Evolutionary conservation across 306 rosid species (phyloP), one percentile per base, ranked within the genome.

Genomic region (Rosa lucieae): DNA sequence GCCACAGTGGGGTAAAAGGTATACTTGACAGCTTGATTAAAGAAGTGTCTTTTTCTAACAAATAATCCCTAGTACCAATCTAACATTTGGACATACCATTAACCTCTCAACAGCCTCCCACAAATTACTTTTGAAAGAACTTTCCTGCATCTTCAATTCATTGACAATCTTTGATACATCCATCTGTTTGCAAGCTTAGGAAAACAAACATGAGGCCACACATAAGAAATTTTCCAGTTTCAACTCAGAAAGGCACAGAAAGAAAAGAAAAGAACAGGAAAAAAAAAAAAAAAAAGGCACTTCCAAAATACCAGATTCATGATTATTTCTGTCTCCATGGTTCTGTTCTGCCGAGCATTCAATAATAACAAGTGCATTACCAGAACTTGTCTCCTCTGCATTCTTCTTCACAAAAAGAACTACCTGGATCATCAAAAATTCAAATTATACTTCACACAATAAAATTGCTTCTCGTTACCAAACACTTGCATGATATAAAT

Each of bases 101-200:
- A 86, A 72, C 84, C 73, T 42, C 72, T 86, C 89, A 80, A 87
- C 83, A 82, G 92, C 90, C 84, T 83, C 73, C 86, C 86, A 89
- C 69, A 94, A 80, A 76, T 11, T 67, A 77, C 81, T 77, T 77
- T 83, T 85, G 76, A 92, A 94, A 53, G 88, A 85, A 72, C 84
- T 78, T 74, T 94, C 98, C 79, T 96, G 85, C 81, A 87, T 87
- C 91, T 87, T 89, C 87, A 88, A 68, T 76, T 78, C 79, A 79
- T 77, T 79, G 71, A 88, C 82, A 84, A 82, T 77, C 83, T 82
- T 89, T 80, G 90, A 79, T 70, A 82, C 73, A 73, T 53, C 44
- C 79, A 88, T 71, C 87, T 78, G 76, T 79, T 77, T 90, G 82
- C 72, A 85, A 78, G 73, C 96, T 94, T 80, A 75, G 37, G 72